A percentile compares a stretch with the other conserved stretches of the same genome.
phyloP scores from a whole-genome alignment of 768 basidiomycete species.

The Russula earlei region DNA sequence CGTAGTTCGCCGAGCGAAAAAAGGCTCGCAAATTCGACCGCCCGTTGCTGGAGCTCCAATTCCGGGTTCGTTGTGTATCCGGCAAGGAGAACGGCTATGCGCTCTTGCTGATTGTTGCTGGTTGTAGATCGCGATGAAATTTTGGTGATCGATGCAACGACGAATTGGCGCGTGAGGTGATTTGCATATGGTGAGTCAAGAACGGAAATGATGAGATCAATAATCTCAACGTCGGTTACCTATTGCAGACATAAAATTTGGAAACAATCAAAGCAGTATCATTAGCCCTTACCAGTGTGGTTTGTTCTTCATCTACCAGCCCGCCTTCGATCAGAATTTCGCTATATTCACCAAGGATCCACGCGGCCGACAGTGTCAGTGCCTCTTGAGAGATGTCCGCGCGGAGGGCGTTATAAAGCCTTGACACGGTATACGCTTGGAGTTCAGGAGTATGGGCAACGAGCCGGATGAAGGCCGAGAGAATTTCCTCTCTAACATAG shows the following conservation, averaged over 20 bases:
- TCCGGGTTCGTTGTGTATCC: slow-evolving; percentile 82
- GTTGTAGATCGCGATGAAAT: slow-evolving; percentile 74
- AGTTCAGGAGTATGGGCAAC: slow-evolving; percentile 96
- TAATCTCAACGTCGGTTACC: slow-evolving; percentile 72
- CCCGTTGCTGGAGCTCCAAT: slow-evolving; percentile 90
- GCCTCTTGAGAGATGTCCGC: slow-evolving; percentile 95
- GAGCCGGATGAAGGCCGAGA: slow-evolving; percentile 90
- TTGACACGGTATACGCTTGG: slow-evolving; percentile 90
- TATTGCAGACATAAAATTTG: slow-evolving; percentile 23
- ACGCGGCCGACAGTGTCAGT: slow-evolving; percentile 83
- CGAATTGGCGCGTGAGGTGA: slow-evolving; percentile 84
- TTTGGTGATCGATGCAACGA: slow-evolving; percentile 84
- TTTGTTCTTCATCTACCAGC: slow-evolving; percentile 65
- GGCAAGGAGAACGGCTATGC: slow-evolving; percentile 70
- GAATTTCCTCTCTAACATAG: slow-evolving; percentile 92
- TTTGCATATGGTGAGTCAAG: slow-evolving; percentile 94
- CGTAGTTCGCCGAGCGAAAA: slow-evolving; percentile 69
- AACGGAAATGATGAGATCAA: slow-evolving; percentile 79
- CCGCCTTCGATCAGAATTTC: slow-evolving; percentile 85
- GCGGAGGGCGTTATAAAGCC: slow-evolving; percentile 78
- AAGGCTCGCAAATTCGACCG: slow-evolving; percentile 87
- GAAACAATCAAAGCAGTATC: background rate
- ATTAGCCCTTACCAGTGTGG: slow-evolving; percentile 43
- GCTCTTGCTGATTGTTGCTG: slow-evolving; percentile 56
- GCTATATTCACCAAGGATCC: slow-evolving; percentile 96